A percentile compares a stretch with the other conserved stretches of the same genome.
These are phyloP conservation scores for Halteria grandinella DNA, from an alignment of 73 alveolate species.

Conservation along the genomic window DNA sequence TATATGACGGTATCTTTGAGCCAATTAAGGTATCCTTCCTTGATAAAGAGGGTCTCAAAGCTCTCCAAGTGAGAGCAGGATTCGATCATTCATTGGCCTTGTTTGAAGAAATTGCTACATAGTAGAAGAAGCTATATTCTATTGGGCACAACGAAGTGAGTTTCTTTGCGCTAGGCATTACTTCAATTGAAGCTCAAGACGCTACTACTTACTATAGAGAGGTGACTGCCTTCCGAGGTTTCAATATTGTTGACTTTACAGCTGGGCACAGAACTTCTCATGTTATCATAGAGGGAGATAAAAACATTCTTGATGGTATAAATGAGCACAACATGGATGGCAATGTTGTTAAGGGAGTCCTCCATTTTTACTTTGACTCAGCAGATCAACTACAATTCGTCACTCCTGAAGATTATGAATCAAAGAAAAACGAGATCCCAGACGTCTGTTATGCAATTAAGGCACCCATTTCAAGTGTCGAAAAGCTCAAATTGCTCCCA, in stretches of 20 bases:
- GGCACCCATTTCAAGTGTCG: not conserved
- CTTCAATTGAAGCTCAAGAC: slow-evolving; percentile 1
- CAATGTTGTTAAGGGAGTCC: not conserved
- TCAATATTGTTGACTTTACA: slow-evolving; percentile 13
- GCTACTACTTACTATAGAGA: slow-evolving; percentile 7
- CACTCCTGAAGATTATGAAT: not conserved
- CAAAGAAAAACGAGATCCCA: not conserved
- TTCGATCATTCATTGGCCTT: slow-evolving; percentile 12
- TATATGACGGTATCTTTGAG: slow-evolving; percentile 27
- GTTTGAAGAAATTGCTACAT: not conserved
- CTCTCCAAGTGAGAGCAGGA: slow-evolving; percentile 11
- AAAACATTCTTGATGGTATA: not conserved
- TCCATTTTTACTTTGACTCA: slow-evolving; percentile 2
- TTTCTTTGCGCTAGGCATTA: not conserved
- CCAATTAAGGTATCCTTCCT: slow-evolving; percentile 14
- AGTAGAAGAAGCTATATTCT: slow-evolving; percentile 18
- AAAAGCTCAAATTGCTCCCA: not conserved
- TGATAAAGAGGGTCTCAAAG: slow-evolving; percentile 4
- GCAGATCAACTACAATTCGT: not conserved
- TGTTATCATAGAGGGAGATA: slow-evolving; percentile 19
- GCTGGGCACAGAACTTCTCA: slow-evolving; percentile 34
- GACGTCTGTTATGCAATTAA: slow-evolving; percentile 39
- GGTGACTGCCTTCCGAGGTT: slow-evolving; percentile 25
- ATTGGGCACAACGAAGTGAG: slow-evolving; percentile 14
- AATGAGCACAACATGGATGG: slow-evolving; percentile 6